These are phyloP conservation scores for Fusarium sp. DNA, from an alignment of 2,329 filamentous ascomycete species.

Conservation along the genomic window DNA sequence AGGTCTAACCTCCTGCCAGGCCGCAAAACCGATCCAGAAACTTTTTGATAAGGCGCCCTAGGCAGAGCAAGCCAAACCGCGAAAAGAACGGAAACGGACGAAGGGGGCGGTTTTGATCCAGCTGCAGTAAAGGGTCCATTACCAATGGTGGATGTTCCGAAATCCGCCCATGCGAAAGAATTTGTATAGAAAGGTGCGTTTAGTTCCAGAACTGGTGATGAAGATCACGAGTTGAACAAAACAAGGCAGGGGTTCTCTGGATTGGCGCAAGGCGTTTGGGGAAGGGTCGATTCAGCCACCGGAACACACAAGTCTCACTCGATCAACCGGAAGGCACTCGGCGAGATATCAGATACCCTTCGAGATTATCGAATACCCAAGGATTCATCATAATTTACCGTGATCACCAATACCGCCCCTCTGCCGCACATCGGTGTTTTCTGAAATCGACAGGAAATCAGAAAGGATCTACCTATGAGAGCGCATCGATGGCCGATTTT, in stretches of 20 bases:
- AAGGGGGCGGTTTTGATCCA: background rate
- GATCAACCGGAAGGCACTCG: background rate
- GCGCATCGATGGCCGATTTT: background rate
- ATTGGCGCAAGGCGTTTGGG: background rate
- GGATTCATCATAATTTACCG: background rate
- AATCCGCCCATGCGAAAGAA: background rate
- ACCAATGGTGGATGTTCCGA: background rate
- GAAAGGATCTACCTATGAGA: background rate
- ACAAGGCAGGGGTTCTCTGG: background rate
- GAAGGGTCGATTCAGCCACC: background rate
- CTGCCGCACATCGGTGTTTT: background rate
- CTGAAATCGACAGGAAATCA: background rate
- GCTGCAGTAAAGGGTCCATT: background rate
- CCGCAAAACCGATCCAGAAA: conserved; percentile 84
- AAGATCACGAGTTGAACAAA: background rate
- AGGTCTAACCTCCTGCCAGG: conserved; percentile 60
- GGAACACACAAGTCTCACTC: background rate
- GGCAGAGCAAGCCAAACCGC: background rate
- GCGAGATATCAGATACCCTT: conserved; percentile 12
- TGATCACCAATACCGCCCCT: background rate
- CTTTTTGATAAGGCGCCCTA: conserved; percentile 77
- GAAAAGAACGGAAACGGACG: background rate
- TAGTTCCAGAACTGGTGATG: background rate
- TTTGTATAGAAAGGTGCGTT: background rate
- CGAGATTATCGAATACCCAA: conserved; percentile 1